Base-by-base conservation (phyloP, 2,329 filamentous ascomycete genomes). In the Penicillium sp. region DNA sequence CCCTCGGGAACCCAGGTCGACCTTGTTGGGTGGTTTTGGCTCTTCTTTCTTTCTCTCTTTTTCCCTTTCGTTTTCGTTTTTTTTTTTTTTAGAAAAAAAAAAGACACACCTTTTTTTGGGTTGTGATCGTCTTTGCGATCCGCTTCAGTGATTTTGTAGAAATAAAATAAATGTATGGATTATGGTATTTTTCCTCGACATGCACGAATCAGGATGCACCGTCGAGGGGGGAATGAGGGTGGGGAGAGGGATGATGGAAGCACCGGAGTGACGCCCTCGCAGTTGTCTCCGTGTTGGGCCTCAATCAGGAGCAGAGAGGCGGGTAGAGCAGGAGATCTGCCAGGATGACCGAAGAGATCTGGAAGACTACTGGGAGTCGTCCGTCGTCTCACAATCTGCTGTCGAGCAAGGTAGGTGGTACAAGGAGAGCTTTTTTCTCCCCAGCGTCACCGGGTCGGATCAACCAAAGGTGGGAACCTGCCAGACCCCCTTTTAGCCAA, bases 151-250 rank as follows among this genome's bases (percentile, higher is more conserved):
- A 35, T 35, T 35, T 35, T 35, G 29, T 8, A 11, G 3, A 32
- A 32, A 32, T 32, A 8, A 32, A 32, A 32, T 8, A 11, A 32
- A 32, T 8, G 11, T 32, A 11, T 32, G 4, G 11, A 32, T 32
- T 32, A 32, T 32, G 29, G 29, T 32, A 11, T 7, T 32, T 32
- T 18, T 24, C 8, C 39, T 39, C 43, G 38, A 32, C 29, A 32
- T 32, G 43, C 41, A 36, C 45, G 43, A 46, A 34, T 27, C 43
- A 29, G 39, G 33, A 39, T 37, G 43, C 45, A 50, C 49, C 49
- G 34, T 46, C 36, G 28, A 25, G 36, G 24, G n/a, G 36, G n/a
- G 4, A 8, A 38, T 7, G 11, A 11, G 4, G 11, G 7, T 7
- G 4, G 11, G 29, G 11, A 11, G 4, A 32, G 7, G 29, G 4